Evolutionary conservation across 371 early-diverging fungal genomes (phyloP), one percentile per base, ranked within the genome.

Genomic region (Mucor sp.): DNA sequence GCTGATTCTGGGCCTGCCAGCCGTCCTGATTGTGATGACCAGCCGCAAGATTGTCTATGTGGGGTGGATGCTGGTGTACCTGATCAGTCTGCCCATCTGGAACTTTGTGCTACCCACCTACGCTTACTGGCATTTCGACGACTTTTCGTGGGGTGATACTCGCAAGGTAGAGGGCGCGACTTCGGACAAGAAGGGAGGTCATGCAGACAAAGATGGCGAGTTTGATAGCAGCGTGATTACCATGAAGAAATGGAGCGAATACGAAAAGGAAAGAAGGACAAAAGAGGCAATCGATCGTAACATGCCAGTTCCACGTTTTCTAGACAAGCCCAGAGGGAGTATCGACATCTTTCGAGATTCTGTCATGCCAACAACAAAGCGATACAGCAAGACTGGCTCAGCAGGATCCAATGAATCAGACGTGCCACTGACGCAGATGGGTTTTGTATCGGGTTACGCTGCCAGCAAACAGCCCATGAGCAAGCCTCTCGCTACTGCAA

Each of bases 111-210:
- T 99, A 15, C 99, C 99, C 1, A 84, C 93, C 0, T 99, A 99
- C 73, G 96, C 99, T 8, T 99, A 91, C 82, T 99, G 99, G 99
- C 97, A 98, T 78, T 98, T 99, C 82, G 99, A 99, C 77, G 99
- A 99, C 74, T 99, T 99, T 72, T 90, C 92, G 4, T 99, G 99
- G 99, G 99, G 99, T 9, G 93, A 97, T 68, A 99, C 99, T 0
- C 88, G 99, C 58, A 88, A 89, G 69, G 91, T 95, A 1, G 88
- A 89, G 43, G 94, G 93, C 23, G 77, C 88, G 74, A 87, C 71
- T 62, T 87, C 80, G 6, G 80, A 80, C 53, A 77, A 68, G 62
- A 94, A 88, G 9, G 71, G 63, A 12, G 74, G 74, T 0, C 89
- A 90, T 57, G 85, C 86, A 6, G 78, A 77, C 25, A 86, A 86